phyloP scores from a whole-genome alignment of 768 basidiomycete species.

The Lactarius hengduanensis region DNA sequence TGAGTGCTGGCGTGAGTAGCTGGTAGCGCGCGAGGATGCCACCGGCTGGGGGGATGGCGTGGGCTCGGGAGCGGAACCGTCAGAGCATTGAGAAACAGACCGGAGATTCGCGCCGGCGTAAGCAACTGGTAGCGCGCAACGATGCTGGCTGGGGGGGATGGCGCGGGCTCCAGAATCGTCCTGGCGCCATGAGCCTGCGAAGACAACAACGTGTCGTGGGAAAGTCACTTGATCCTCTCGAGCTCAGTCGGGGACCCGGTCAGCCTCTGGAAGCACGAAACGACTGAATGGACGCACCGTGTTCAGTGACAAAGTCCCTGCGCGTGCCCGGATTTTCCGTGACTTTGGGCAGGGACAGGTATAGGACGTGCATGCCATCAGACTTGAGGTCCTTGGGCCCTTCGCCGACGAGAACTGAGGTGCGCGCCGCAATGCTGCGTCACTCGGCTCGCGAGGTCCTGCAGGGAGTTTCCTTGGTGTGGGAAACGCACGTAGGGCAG shows the following conservation, averaged over 20 bases:
- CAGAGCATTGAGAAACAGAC: conserved; percentile 51
- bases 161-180: conserved; percentile 30
- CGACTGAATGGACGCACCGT: conserved; percentile 45
- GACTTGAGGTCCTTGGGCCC: conserved; percentile 39
- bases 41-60: conserved; percentile 42
- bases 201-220: conserved; percentile 53
- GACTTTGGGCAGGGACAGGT: conserved; percentile 50
- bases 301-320: conserved; percentile 48
- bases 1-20: conserved; percentile 72
- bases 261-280: neutral
- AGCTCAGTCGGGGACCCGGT: conserved; percentile 40
- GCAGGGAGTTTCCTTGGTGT: conserved; percentile 33
- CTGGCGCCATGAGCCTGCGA: conserved; percentile 56
- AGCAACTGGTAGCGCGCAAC: conserved; percentile 74
- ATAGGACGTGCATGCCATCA: conserved; percentile 53
- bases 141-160: conserved; percentile 49
- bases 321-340: conserved; percentile 43
- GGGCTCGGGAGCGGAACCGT: conserved; percentile 31
- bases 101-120: conserved; percentile 68
- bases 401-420: conserved; percentile 39
- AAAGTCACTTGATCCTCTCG: conserved; percentile 24
- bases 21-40: conserved; percentile 75
- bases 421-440: conserved; percentile 54
- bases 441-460: conserved; percentile 44
- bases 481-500: conserved; percentile 54